Conservation (phyloP, 1,139 yeast genomes). For the Yamadazyma buinensis region DNA sequence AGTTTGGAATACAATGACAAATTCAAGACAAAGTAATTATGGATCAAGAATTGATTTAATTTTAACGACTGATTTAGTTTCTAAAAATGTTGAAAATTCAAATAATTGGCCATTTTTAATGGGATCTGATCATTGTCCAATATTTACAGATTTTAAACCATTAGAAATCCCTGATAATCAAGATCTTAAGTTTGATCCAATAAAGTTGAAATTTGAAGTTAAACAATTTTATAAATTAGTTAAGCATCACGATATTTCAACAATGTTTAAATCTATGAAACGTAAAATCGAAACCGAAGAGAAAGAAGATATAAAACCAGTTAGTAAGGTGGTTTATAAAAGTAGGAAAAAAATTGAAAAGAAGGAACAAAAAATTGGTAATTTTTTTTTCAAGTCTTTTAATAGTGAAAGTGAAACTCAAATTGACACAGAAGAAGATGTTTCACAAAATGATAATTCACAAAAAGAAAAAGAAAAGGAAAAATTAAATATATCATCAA, state of each 20-base stretch:
- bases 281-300: constrained; percentile 6
- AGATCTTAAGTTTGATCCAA: not conserved
- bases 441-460: not conserved
- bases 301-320: not conserved
- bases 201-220: constrained; percentile 52
- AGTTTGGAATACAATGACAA: constrained; percentile 84
- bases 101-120: constrained; percentile 64
- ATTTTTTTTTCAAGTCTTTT: constrained; percentile 13
- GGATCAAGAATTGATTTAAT: constrained; percentile 89
- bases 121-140: constrained; percentile 97
- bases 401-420: not conserved
- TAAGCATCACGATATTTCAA: constrained; percentile 49
- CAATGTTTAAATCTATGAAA: constrained; percentile 34
- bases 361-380: constrained; percentile 15
- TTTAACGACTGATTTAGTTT: constrained; percentile 39
- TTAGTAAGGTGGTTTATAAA: constrained; percentile 5
- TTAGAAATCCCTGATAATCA: constrained; percentile 2
- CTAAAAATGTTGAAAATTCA: constrained; percentile 37
- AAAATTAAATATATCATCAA: constrained; percentile 5
- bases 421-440: not conserved
- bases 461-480: not conserved
- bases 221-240: constrained; percentile 45
- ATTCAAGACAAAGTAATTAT: constrained; percentile 76
- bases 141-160: constrained; percentile 59
- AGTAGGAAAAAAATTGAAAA: constrained; percentile 7